Conservation (phyloP, 805 yeast species). For the Kurtzmaniella fragi region DNA sequence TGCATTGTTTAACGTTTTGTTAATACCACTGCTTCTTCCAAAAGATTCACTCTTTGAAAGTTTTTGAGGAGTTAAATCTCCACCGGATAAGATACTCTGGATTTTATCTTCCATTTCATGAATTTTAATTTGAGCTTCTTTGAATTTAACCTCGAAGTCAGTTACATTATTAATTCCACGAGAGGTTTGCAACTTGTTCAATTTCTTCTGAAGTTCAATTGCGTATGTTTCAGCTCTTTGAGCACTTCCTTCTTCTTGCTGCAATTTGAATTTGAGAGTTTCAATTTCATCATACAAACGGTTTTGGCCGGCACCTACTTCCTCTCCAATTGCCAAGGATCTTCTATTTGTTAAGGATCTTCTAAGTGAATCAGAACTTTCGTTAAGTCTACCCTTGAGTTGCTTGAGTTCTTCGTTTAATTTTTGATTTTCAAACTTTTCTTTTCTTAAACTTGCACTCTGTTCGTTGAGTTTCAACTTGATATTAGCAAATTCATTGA, state of each 20-base stretch:
- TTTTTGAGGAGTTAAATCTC: constrained; percentile 1
- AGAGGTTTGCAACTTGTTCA: constrained; percentile 37
- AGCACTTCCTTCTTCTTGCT: constrained; percentile 48
- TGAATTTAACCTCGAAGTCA: constrained; percentile 32
- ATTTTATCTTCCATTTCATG: constrained; percentile 27
- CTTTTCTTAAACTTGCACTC: constrained; percentile 44
- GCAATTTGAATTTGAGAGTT: constrained; percentile 42
- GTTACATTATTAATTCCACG: constrained; percentile 26
- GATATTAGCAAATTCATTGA: constrained; percentile 43
- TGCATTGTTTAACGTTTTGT: constrained; percentile 19
- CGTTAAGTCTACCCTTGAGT: constrained; percentile 57
- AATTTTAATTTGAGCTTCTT: constrained; percentile 29
- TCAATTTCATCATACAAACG: constrained; percentile 42
- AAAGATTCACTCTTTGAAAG: constrained; percentile 32
- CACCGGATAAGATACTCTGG: constrained; percentile 15
- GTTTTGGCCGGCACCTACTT: constrained; percentile 9
- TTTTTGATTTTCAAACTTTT: constrained; percentile 39
- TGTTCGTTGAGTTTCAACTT: constrained; percentile 50
- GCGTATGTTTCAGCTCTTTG: constrained; percentile 48
- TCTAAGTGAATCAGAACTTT: constrained; percentile 50
- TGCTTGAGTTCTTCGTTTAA: constrained; percentile 54
- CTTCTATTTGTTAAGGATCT: constrained; percentile 36
- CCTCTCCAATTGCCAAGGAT: constrained; percentile 32
- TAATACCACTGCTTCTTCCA: constrained; percentile 18
- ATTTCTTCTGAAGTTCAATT: constrained; percentile 37